Evolutionary conservation across 768 basidiomycete species (phyloP).

Genomic region (Paxillus ammoniavirescens): DNA sequence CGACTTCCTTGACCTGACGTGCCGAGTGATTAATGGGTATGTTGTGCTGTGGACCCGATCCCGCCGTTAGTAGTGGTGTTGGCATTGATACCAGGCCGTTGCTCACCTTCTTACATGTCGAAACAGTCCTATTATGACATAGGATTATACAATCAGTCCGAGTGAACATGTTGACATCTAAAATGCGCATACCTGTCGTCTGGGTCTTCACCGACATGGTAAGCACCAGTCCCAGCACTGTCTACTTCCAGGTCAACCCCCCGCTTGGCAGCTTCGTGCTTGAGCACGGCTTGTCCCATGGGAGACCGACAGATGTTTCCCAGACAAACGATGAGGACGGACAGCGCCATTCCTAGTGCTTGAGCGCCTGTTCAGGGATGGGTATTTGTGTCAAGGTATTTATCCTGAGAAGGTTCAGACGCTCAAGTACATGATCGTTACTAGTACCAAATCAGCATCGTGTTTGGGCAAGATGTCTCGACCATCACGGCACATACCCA

Average conservation of each 20-base stretch:
- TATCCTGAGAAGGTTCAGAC: too few relatives aligned
- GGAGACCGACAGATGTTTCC: constrained; percentile 90
- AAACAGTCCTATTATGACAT: constrained; percentile 52
- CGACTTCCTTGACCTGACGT: constrained; percentile 59
- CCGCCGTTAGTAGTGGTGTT: too few relatives aligned
- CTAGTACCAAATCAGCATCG: neutral
- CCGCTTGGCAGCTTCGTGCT: constrained; percentile 62
- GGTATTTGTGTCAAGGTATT: neutral
- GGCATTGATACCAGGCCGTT: neutral
- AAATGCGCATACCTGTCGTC: constrained; percentile 61
- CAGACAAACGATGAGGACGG: constrained; percentile 75
- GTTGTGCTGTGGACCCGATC: constrained; percentile 47
- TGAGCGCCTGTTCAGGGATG: neutral
- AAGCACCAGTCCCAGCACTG: constrained; percentile 82
- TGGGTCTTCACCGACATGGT: constrained; percentile 82
- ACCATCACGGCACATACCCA: neutral
- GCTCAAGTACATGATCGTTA: too few relatives aligned
- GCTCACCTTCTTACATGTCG: constrained; percentile 66
- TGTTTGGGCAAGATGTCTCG: neutral
- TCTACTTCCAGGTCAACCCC: constrained; percentile 71
- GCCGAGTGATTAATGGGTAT: constrained; percentile 71
- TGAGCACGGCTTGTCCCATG: constrained; percentile 88
- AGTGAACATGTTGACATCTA: neutral
- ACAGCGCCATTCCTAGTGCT: constrained; percentile 31
- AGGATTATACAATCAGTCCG: neutral